Conservation (phyloP, 2,329 filamentous ascomycete genomes). For the Kalaharituber pfeilii region DNA sequence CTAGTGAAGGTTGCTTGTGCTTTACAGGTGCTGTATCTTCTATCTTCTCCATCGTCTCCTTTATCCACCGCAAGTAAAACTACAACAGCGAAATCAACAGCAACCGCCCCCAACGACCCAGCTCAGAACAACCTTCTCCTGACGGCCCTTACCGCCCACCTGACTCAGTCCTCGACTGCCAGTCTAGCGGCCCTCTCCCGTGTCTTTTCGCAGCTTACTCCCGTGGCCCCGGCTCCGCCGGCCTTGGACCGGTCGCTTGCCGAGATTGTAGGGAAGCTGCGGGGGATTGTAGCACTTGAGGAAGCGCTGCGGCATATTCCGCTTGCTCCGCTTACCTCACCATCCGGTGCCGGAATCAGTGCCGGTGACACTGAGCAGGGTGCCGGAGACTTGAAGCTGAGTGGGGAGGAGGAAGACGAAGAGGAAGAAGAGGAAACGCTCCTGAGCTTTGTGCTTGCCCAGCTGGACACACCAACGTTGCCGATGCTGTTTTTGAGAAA, state of each 20-base stretch:
- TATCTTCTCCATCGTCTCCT: conserved; percentile 12
- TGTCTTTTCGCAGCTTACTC: conserved; percentile 35
- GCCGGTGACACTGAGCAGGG: conserved; percentile 6
- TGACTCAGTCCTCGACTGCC: conserved; percentile 63
- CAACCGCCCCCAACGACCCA: conserved; percentile 22
- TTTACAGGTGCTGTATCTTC: conserved; percentile 9
- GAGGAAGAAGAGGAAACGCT: conserved; percentile 33
- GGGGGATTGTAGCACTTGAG: conserved; percentile 57
- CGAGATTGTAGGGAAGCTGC: conserved; percentile 71
- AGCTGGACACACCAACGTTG: conserved; percentile 75
- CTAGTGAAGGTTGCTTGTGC: background rate
- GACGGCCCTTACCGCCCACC: conserved; percentile 55
- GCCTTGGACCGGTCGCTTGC: conserved; percentile 62
- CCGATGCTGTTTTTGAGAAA: conserved; percentile 88
- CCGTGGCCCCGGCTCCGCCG: conserved; percentile 38
- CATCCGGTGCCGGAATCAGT: conserved; percentile 38
- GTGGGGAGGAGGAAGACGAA: conserved; percentile 8
- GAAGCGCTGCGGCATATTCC: conserved; percentile 12
- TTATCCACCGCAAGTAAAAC: conserved; percentile 13
- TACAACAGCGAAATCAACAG: conserved; percentile 23
- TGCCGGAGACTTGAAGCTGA: no score
- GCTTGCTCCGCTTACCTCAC: background rate
- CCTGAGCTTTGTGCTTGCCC: conserved; percentile 51
- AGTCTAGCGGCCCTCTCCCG: conserved; percentile 58
- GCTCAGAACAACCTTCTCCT: background rate